Evolutionary conservation across 2,329 filamentous ascomycete species (phyloP), one percentile per base, ranked within the genome.

Genomic region (Penicillium sp.): DNA sequence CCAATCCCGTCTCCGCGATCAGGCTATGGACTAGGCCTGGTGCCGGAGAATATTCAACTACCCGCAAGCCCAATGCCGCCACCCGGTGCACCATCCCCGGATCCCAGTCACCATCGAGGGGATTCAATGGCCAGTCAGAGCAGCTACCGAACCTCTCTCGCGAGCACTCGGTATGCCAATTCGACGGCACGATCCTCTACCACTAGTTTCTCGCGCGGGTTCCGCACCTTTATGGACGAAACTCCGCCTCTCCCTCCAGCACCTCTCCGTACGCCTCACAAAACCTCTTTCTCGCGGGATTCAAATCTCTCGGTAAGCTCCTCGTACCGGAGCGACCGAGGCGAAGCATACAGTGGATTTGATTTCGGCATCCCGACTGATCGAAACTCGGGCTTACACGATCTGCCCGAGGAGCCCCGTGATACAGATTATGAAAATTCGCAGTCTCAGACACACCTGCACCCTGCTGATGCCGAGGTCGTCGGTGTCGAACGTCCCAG

Each of bases 61-160:
- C 50, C 52, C 16, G 41, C 42, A 4, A 54, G 48, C 16, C 51
- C 50, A 14, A 27, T 49, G 9, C 54, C 47, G 6, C 51, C 49
- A 18, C 38, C 44, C 11, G 30, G 41, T 5, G 42, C 49, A 13
- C 32, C 41, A 6, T 39, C 39, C 4, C 9, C 18, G 9, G 42
- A 42, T 6, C 17, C 23, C 6, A 33, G 31, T 8, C 52, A 45
- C 23, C 32, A 36, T 3, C 50, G 48, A 3, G 50, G 41, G 1
- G 49, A 56, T 7, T 65, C 62, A 1, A 45, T 54, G 11, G 60
- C 59, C 14, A 64, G 59, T 37, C 59, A 55, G 27, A 64, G 64
- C 34, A 67, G 65, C 39, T 67, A 65, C 37, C 55, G 63, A 13
- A 64, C 65, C 1, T 68, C 65, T 1, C 48, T 64, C 18, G 58